Base-by-base conservation (phyloP, 176 grass and related monocot genomes). In the Themeda triandra region DNA sequence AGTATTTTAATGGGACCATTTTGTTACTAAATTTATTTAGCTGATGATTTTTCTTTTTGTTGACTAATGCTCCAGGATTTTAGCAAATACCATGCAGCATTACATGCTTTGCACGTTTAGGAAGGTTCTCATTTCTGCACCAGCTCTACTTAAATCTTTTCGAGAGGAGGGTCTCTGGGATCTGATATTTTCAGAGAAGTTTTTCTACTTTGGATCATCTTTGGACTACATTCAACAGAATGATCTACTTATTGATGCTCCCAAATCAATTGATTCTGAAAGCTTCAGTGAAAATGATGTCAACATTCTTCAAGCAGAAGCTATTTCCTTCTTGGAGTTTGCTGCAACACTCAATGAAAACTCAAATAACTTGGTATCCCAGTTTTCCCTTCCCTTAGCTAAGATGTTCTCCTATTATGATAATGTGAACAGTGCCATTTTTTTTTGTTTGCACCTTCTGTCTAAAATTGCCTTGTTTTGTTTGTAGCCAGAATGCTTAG, bases 251-350 rank as follows among this genome's bases (percentile, higher is more conserved):
- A 82, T 71, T 49, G 86, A 85, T 60, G 83, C 75, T 83, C 77
- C 80, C 29, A 17, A 80, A 53, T 73, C 80, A 78, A 77, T 53
- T 51, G 68, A 32, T 66, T 65, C 77, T 56, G 39, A 84, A 79
- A 90, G 69, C 37, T 58, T 39, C 73, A 83, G 86, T 86, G 85
- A 69, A 76, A 63, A 40, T 79, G 77, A 87, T 49, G 82, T 90
- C 33, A 91, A 93, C 54, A 82, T 86, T 73, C 77, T 98, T 88
- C 96, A 98, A 90, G 71, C 84, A 25, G 96, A 98, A 88, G 96
- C 93, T 84, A 93, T 98, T 86, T 98, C 91, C 49, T 98, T 98
- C 76, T 93, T 98, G 91, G 96, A 98, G 90, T 98, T 95, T 87
- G 91, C 93, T 77, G 93, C 96, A 70, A 90, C 91, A 80, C 83